Conservation (phyloP, 2,329 filamentous ascomycete species). For the Clarireedia paspali region DNA sequence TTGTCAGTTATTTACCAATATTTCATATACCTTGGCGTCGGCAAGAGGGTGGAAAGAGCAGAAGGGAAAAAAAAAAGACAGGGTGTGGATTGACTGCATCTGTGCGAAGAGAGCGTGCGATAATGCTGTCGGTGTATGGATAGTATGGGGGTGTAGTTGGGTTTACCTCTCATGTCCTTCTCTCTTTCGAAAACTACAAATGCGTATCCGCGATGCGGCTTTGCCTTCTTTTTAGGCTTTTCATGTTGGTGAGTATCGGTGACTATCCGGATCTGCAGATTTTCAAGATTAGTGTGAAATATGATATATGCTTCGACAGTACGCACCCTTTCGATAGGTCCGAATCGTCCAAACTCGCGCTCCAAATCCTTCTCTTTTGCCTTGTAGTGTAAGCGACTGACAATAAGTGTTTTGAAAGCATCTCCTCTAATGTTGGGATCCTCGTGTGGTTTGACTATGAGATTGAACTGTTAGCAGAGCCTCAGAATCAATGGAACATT, state of each 20-base stretch:
- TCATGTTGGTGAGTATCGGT: constrained; percentile 63
- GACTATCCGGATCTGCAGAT: constrained; percentile 72
- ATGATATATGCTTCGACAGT: neutral
- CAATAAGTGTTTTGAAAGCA: constrained; percentile 90
- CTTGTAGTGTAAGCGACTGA: constrained; percentile 83
- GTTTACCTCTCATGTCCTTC: constrained; percentile 98
- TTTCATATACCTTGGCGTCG: constrained; percentile 36
- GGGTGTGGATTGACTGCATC: constrained; percentile 33
- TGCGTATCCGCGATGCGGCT: constrained; percentile 81
- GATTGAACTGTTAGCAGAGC: constrained; percentile 16
- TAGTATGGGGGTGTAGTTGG: constrained; percentile 33
- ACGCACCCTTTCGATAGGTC: constrained; percentile 82
- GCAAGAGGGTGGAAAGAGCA: constrained; percentile 10
- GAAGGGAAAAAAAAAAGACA: constrained; percentile 31
- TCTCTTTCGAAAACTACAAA: constrained; percentile 97
- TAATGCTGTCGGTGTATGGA: constrained; percentile 26
- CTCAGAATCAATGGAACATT: neutral
- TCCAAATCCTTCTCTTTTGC: constrained; percentile 85
- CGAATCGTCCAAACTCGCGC: constrained; percentile 87
- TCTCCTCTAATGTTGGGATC: constrained; percentile 89
- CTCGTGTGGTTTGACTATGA: constrained; percentile 67
- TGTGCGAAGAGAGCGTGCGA: constrained; percentile 33
- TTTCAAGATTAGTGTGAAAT: constrained; percentile 10
- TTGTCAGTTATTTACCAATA: constrained; percentile 64
- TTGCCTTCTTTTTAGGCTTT: constrained; percentile 70